Conservation (phyloP, 2,329 filamentous ascomycete genomes). For the Thelonectria blattea region DNA sequence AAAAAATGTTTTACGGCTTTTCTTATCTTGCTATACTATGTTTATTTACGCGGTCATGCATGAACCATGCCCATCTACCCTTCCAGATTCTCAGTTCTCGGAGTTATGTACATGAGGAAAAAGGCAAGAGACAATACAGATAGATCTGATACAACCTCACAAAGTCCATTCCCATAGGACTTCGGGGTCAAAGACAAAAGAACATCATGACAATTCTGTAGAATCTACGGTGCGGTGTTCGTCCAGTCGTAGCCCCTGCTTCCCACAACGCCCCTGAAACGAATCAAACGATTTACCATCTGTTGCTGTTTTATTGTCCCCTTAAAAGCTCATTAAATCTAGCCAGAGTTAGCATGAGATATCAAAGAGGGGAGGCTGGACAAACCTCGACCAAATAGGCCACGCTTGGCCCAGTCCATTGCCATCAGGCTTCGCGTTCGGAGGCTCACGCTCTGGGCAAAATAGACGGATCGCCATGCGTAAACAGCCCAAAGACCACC, state of each 20-base stretch:
- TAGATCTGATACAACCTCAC: constrained; percentile 9
- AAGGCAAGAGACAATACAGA: constrained; percentile 11
- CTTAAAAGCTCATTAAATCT: constrained; percentile 62
- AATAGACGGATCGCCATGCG: constrained; percentile 95
- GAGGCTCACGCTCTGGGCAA: constrained; percentile 95
- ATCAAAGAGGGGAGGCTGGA: constrained; percentile 26
- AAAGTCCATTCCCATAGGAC: background rate
- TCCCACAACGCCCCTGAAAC: constrained; percentile 20
- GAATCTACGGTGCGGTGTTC: constrained; percentile 1
- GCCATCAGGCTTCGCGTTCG: constrained; percentile 86
- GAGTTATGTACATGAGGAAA: constrained; percentile 17
- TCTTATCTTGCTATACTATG: background rate
- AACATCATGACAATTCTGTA: constrained; percentile 1
- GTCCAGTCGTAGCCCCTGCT: constrained; percentile 13
- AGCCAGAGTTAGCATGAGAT: constrained; percentile 18
- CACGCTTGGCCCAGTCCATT: constrained; percentile 99
- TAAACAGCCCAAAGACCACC: constrained; percentile 94
- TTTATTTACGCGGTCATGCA: constrained; percentile 13
- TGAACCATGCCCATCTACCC: constrained; percentile 2
- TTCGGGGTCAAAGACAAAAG: background rate
- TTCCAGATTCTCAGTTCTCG: constrained; percentile 4
- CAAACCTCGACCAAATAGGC: constrained; percentile 92
- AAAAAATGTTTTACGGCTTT: constrained; percentile 10
- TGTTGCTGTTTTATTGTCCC: background rate
- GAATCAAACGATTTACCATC: constrained; percentile 13